A percentile compares a stretch with the other conserved stretches of the same genome.
Conservation (phyloP, 257 asterid genomes). For the Orobanche coerulescens region DNA sequence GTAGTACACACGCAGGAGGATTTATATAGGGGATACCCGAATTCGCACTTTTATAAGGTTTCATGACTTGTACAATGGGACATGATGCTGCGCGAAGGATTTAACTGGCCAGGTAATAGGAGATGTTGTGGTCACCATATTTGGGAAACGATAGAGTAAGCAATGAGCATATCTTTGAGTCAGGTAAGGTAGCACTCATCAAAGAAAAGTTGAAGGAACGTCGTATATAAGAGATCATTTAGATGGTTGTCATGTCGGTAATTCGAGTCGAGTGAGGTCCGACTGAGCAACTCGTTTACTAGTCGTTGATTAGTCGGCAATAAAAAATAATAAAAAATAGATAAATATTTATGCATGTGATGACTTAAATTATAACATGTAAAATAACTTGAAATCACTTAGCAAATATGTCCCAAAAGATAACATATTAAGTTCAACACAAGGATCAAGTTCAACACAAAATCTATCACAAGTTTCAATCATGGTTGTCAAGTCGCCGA, state of each 20-base stretch:
- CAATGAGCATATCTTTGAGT: not conserved
- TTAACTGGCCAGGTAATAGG: not conserved
- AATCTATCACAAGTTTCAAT: no score
- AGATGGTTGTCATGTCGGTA: not conserved
- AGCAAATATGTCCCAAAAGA: no score
- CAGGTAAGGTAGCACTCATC: not conserved
- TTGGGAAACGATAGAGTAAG: not conserved
- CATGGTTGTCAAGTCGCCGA: no score
- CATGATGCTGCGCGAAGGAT: not conserved
- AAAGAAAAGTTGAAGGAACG: not conserved
- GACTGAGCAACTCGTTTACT: no score
- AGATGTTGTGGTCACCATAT: not conserved
- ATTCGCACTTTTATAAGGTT: not conserved
- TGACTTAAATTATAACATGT: no score
- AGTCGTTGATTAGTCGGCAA: no score
- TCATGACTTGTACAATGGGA: conserved; percentile 3
- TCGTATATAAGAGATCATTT: not conserved
- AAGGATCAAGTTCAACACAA: no score
- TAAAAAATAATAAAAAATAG: no score
- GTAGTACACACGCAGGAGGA: not conserved
- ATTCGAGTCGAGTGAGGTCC: no score
- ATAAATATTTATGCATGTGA: no score
- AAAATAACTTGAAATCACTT: no score
- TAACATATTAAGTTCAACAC: no score
- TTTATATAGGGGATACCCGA: not conserved